Base-by-base conservation (phyloP, 2,329 filamentous ascomycete genomes). In the Exophiala viscosa region DNA sequence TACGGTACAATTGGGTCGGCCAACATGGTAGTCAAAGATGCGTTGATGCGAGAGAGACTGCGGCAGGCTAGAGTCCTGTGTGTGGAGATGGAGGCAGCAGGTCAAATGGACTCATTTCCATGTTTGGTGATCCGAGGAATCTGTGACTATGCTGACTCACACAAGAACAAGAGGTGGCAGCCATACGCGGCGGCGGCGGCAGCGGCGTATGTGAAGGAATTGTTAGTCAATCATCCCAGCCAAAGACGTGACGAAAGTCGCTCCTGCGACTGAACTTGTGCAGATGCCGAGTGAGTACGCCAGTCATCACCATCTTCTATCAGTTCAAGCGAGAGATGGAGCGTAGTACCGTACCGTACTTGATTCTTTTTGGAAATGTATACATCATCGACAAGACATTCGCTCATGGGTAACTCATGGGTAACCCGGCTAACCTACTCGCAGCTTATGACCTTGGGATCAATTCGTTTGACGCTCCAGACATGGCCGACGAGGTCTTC, bases 1-100 rank as follows among this genome's bases (percentile, higher is more conserved):
- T 65, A 66, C 38, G 64, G 65, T 1, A 53, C 50, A 0, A 64
- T 67, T 31, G 64, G 51, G 7, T 67, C 66, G 3, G 63, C 60
- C 1, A 65, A 68, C 36, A 55, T 60, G 15, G 60, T 66, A 1
- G 56, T 66, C 8, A 65, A 61, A 38, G 51, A 62, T 41, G 56
- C 49, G 2, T 15, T 23, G 1, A 48, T 34, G 2, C 46, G 64
- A n/a, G 58, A 64, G 10, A 31, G 44, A 13, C 15, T 59, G 11
- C 28, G 28, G 11, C 17, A 14, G 17, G 33, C 45, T 13, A 36
- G 46, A 7, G 35, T 52, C 3, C 35, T 58, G 2, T 48, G 50
- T 35, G 41, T 57, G 46, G 61, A 63, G 39, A 63, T 61, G 60
- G 61, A 62, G 45, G 59, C 48, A 3, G 58, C 59, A 5, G 61